A percentile compares a stretch with the other conserved stretches of the same genome.
Conservation (phyloP, 768 basidiomycete species). For the Tricholoma terreum region DNA sequence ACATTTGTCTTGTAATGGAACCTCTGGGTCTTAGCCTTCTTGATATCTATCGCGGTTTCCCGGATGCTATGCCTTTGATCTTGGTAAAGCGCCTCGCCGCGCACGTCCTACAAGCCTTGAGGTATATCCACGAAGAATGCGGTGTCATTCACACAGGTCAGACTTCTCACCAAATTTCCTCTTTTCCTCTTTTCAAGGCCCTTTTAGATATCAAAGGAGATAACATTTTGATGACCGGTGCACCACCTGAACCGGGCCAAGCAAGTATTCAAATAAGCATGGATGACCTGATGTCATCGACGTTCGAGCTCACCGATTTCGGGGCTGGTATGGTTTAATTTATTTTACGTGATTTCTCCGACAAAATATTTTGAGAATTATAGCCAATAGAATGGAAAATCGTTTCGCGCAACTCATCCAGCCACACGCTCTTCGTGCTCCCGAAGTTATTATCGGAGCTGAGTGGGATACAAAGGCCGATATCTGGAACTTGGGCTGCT, state of each 20-base stretch:
- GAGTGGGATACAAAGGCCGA: slow-evolving; percentile 24
- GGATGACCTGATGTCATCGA: neutral
- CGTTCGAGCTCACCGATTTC: neutral
- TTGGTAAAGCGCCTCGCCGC: slow-evolving; percentile 55
- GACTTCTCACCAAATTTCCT: slow-evolving; percentile 54
- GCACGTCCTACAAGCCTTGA: slow-evolving; percentile 49
- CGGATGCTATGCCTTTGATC: slow-evolving; percentile 40
- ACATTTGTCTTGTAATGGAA: slow-evolving; percentile 84
- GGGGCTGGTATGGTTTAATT: neutral
- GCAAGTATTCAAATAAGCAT: neutral
- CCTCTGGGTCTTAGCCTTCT: slow-evolving; percentile 77
- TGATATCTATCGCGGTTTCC: slow-evolving; percentile 46
- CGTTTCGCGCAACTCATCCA: slow-evolving; percentile 11
- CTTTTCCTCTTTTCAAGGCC: slow-evolving; percentile 14
- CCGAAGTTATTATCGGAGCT: slow-evolving; percentile 25
- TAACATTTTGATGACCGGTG: neutral
- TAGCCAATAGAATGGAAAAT: no score
- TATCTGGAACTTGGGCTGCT: slow-evolving; percentile 32
- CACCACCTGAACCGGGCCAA: neutral
- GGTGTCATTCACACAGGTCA: slow-evolving; percentile 66
- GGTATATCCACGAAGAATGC: slow-evolving; percentile 57
- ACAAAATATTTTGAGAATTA: neutral
- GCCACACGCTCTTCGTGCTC: slow-evolving; percentile 24
- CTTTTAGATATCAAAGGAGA: neutral
- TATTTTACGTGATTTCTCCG: neutral